Conservation (phyloP, 495 filamentous ascomycete genomes). For the Aspergillus homomorphus region DNA sequence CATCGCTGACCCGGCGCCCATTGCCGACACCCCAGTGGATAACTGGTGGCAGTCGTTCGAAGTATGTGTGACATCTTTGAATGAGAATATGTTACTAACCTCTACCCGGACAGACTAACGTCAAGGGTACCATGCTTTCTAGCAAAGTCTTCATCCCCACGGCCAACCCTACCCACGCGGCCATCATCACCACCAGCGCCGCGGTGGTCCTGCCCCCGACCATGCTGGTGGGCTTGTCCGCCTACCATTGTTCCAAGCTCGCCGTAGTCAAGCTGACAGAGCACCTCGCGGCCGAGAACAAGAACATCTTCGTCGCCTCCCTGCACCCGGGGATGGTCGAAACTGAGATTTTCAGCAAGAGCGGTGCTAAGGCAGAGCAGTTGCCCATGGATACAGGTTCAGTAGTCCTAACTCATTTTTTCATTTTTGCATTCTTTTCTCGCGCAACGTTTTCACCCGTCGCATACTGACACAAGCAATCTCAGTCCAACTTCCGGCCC, state of each 20-base stretch:
- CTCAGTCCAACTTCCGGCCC: conserved; percentile 38
- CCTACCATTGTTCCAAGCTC: conserved; percentile 40
- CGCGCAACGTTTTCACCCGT: too few species aligned
- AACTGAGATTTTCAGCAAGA: conserved; percentile 29
- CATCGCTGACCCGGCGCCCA: conserved; percentile 16
- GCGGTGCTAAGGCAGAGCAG: conserved; percentile 20
- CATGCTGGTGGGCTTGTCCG: conserved; percentile 24
- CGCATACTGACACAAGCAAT: background rate
- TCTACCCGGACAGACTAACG: conserved; percentile 30
- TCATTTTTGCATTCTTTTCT: too few species aligned
- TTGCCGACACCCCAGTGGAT: conserved; percentile 21
- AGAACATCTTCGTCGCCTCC: conserved; percentile 31
- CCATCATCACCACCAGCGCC: conserved; percentile 30
- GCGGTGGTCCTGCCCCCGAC: conserved; percentile 19
- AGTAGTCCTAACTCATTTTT: background rate
- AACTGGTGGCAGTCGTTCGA: conserved; percentile 41
- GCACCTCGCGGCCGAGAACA: conserved; percentile 39
- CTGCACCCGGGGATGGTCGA: conserved; percentile 43
- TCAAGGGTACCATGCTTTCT: conserved; percentile 35
- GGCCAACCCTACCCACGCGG: conserved; percentile 27
- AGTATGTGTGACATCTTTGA: conserved; percentile 14
- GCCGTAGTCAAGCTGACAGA: conserved; percentile 38
- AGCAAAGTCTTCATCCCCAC: conserved; percentile 38
- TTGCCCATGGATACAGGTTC: conserved; percentile 33
- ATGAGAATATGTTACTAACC: too few species aligned